These are phyloP conservation scores for Diaporthe ampelina DNA, from an alignment of 2,329 filamentous ascomycete genomes.

Conservation along the genomic window DNA sequence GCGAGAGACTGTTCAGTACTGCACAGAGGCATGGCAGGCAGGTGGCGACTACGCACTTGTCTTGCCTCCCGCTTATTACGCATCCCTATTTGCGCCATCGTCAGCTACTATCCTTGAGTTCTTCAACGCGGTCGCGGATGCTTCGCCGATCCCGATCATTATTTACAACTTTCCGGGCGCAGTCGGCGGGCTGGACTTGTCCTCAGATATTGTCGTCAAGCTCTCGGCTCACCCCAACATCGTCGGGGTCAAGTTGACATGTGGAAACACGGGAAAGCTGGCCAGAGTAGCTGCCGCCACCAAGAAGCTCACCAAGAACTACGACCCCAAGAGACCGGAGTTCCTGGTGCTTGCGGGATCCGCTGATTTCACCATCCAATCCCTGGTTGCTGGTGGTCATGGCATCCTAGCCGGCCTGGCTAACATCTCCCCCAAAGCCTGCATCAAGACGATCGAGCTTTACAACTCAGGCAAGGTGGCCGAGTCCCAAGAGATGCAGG, in stretches of 20 bases:
- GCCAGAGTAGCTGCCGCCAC: slow-evolving; percentile 73
- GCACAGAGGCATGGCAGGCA: slow-evolving; percentile 75
- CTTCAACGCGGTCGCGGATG: slow-evolving; percentile 75
- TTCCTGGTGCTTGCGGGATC: slow-evolving; percentile 82
- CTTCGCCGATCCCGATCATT: slow-evolving; percentile 74
- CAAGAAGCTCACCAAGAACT: slow-evolving; percentile 56
- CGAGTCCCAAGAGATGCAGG: slow-evolving; percentile 76
- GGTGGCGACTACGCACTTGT: slow-evolving; percentile 84
- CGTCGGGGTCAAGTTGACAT: slow-evolving; percentile 78
- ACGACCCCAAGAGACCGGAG: slow-evolving; percentile 54
- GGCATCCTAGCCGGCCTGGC: slow-evolving; percentile 80
- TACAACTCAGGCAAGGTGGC: slow-evolving; percentile 69
- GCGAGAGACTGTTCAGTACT: slow-evolving; percentile 78
- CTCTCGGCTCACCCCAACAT: slow-evolving; percentile 75
- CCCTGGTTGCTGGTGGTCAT: slow-evolving; percentile 76
- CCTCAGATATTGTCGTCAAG: slow-evolving; percentile 72
- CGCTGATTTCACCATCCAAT: slow-evolving; percentile 80
- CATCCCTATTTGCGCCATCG: slow-evolving; percentile 72
- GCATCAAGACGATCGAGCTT: slow-evolving; percentile 72
- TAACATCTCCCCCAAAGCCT: slow-evolving; percentile 78
- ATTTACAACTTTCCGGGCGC: slow-evolving; percentile 80
- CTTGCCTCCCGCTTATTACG: slow-evolving; percentile 83
- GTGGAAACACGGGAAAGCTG: slow-evolving; percentile 78
- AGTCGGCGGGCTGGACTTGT: slow-evolving; percentile 73
- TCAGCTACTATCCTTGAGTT: slow-evolving; percentile 74